Conservation (phyloP, 257 asterid genomes). For the Marsdenia floribunda region DNA sequence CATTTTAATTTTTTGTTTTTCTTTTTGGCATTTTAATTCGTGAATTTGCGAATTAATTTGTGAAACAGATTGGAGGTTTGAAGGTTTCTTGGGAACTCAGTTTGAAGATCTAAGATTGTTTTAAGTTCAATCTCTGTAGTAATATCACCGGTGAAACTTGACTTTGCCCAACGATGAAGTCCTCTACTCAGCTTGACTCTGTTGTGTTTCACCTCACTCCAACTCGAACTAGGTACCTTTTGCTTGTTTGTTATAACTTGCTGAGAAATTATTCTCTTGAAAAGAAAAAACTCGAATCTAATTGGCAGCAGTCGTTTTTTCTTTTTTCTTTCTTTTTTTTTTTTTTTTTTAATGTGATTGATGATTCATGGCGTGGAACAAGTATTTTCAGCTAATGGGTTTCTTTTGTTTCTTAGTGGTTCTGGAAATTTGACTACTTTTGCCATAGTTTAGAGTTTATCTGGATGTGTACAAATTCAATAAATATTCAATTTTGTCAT, state of each 20-base stretch:
- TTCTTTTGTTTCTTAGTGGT: neutral
- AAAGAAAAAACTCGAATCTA: neutral
- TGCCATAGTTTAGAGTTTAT: neutral
- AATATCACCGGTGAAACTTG: conserved; percentile 4
- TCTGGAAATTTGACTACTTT: neutral
- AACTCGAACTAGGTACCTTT: conserved; percentile 70
- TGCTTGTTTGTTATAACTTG: neutral
- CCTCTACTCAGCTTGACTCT: conserved; percentile 60
- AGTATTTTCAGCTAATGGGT: neutral
- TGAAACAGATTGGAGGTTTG: conserved; percentile 1
- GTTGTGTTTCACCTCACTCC: conserved; percentile 94
- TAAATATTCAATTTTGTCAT: neutral
- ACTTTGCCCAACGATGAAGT: conserved; percentile 43
- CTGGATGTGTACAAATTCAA: neutral
- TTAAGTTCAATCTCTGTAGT: conserved; percentile 13
- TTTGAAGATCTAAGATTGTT: conserved; percentile 39
- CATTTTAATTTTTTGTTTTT: neutral
- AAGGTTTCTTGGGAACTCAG: conserved; percentile 5
- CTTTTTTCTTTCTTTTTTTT: neutral
- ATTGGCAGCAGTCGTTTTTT: neutral
- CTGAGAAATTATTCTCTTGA: neutral
- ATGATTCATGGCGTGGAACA: neutral
- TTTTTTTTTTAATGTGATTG: neutral
- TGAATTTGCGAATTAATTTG: neutral
- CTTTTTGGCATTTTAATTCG: neutral